Base-by-base conservation (phyloP, 352 stramenopile species). In the Phytophthora sp. region DNA sequence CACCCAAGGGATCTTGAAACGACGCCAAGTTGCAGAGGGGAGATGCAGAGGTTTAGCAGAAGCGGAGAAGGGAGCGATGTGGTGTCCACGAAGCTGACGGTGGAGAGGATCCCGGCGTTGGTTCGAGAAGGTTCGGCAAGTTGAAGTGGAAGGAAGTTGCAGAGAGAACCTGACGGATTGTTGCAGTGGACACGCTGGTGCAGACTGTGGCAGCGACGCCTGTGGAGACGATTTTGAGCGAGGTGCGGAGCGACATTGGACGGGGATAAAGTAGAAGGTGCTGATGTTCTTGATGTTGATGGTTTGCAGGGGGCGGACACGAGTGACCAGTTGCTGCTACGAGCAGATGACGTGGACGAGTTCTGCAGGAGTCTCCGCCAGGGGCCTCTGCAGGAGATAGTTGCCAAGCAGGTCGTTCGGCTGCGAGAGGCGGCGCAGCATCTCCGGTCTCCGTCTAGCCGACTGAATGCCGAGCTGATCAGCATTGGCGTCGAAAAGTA, bases 341-440 rank as follows among this genome's bases (percentile, higher is more conserved):
- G 77, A 23, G 72, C 77, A n/a, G 63, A 74, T 20, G 72, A 82
- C 11, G 63, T 87, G 27, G 75, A 87, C 30, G 32, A 11, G 9
- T 86, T 89, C 44, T 66, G 69, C 3, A 48, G 52, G n/a, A 74
- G 69, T 37, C 56, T 89, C 7, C 64, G 71, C 15, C 45, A 75
- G 0, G 79, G 79, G 0, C 77, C 77, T 13, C 58, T 89, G 5
- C 61, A 81, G 39, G 66, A 63, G 17, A 85, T 89, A 13, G 77
- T 89, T 2, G 32, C 46, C 11, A 89, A 84, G 38, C 79, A 87
- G 32, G 55, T 76, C 27, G 28, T 20, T n/a, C 62, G 79, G 0
- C 50, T 89, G 10, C 64, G 62, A 17, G 35, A 63, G 5, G 73
- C 69, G 21, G 52, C 80, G 18, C 52, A 75, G 18, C 46, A 73